Conservation (phyloP, 306 rosid genomes). For the Quercus alba region DNA sequence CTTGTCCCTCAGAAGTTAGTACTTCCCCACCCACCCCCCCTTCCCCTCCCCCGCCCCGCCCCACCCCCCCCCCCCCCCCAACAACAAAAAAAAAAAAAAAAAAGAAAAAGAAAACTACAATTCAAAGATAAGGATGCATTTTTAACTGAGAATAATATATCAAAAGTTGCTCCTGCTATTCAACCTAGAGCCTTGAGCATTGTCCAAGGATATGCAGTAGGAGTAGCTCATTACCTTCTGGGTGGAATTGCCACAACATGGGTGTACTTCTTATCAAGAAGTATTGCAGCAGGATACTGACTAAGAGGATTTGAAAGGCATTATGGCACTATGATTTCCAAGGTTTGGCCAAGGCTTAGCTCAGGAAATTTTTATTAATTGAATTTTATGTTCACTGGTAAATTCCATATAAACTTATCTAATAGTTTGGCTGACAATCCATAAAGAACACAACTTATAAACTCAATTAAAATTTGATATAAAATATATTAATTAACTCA, state of each 20-base stretch:
- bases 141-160: too few species aligned
- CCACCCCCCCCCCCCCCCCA: background rate
- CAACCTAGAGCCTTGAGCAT: background rate
- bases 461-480: background rate
- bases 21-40: background rate
- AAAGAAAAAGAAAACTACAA: background rate
- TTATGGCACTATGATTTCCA: background rate
- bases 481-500: background rate
- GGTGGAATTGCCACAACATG: slow-evolving; percentile 14
- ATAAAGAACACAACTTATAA: background rate
- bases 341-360: too few species aligned
- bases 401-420: background rate
- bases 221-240: slow-evolving; percentile 18
- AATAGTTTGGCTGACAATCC: background rate
- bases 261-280: slow-evolving; percentile 20
- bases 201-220: background rate
- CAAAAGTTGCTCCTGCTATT: background rate
- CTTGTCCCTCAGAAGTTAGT: background rate
- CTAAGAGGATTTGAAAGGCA: too few species aligned
- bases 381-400: background rate
- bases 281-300: too few species aligned
- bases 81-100: too few species aligned
- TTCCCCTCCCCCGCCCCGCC: background rate
- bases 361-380: background rate
- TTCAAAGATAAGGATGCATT: background rate